phyloP scores from a whole-genome alignment of 306 rosid genomes.

The Quercus agrifolia region DNA sequence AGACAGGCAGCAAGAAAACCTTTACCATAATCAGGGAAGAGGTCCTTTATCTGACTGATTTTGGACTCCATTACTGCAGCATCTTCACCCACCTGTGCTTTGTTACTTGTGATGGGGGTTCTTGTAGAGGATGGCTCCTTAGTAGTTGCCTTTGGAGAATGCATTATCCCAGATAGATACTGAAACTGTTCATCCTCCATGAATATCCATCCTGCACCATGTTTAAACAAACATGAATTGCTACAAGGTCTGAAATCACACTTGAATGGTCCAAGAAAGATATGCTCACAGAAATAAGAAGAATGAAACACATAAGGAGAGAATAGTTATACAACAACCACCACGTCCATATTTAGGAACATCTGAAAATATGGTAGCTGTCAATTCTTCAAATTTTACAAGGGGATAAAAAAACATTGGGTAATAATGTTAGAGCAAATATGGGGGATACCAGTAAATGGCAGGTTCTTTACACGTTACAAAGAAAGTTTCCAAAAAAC shows the following conservation, averaged over 20 bases:
- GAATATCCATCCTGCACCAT: slow-evolving; percentile 81
- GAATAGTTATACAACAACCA: background rate
- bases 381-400: background rate
- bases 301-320: background rate
- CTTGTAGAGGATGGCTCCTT: slow-evolving; percentile 31
- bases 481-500: background rate
- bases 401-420: background rate
- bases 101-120: slow-evolving; percentile 28
- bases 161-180: slow-evolving; percentile 55
- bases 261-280: background rate
- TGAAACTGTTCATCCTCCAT: slow-evolving; percentile 74
- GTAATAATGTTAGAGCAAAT: background rate
- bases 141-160: slow-evolving; percentile 32
- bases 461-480: background rate
- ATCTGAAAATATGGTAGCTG: too few species aligned
- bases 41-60: slow-evolving; percentile 91
- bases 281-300: slow-evolving; percentile 1
- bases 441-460: background rate
- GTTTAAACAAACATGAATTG: slow-evolving; percentile 20
- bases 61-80: slow-evolving; percentile 73
- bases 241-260: slow-evolving; percentile 6
- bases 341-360: too few species aligned
- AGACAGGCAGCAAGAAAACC: slow-evolving; percentile 89
- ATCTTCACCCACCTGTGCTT: slow-evolving; percentile 59
- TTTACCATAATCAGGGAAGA: slow-evolving; percentile 89